Evolutionary conservation across 2,329 filamentous ascomycete genomes (phyloP).

Genomic region (Talaromyces sp.): DNA sequence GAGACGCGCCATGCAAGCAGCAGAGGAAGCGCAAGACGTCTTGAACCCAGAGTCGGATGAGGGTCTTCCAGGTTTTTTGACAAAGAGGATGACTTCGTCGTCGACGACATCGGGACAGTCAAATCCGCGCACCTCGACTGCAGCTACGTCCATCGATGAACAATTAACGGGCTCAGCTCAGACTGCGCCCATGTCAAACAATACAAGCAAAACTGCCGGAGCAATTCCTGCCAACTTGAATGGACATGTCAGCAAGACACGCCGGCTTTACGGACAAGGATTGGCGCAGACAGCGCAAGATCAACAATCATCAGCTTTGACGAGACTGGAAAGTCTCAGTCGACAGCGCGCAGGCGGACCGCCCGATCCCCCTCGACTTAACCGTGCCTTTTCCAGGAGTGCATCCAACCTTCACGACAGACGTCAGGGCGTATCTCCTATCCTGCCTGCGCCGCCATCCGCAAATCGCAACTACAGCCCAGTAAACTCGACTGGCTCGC

Average conservation of each 20-base stretch:
- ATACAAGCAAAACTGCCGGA: slow-evolving; percentile 27
- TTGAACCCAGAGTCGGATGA: slow-evolving; percentile 42
- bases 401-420: slow-evolving; percentile 63
- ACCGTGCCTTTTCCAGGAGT: slow-evolving; percentile 52
- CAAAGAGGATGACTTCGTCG: slow-evolving; percentile 75
- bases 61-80: slow-evolving; percentile 60
- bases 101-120: slow-evolving; percentile 74
- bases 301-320: slow-evolving; percentile 70
- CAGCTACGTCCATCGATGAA: slow-evolving; percentile 83
- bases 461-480: slow-evolving; percentile 39
- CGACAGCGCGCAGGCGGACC: slow-evolving; percentile 60
- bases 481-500: slow-evolving; percentile 37
- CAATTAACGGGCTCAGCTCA: slow-evolving; percentile 47
- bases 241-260: slow-evolving; percentile 64
- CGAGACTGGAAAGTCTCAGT: slow-evolving; percentile 74
- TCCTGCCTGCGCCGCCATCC: slow-evolving; percentile 27
- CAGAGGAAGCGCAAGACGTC: slow-evolving; percentile 37
- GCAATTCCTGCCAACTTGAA: slow-evolving; percentile 48
- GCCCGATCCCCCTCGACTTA: slow-evolving; percentile 46
- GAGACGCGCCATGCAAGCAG: slow-evolving; percentile 33
- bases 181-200: slow-evolving; percentile 20
- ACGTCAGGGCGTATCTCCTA: slow-evolving; percentile 34
- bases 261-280: slow-evolving; percentile 78
- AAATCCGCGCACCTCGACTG: slow-evolving; percentile 72
- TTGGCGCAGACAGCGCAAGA: slow-evolving; percentile 75